Evolutionary conservation across 495 filamentous ascomycete genomes (phyloP).

Genomic region (Xylaria nigripes): DNA sequence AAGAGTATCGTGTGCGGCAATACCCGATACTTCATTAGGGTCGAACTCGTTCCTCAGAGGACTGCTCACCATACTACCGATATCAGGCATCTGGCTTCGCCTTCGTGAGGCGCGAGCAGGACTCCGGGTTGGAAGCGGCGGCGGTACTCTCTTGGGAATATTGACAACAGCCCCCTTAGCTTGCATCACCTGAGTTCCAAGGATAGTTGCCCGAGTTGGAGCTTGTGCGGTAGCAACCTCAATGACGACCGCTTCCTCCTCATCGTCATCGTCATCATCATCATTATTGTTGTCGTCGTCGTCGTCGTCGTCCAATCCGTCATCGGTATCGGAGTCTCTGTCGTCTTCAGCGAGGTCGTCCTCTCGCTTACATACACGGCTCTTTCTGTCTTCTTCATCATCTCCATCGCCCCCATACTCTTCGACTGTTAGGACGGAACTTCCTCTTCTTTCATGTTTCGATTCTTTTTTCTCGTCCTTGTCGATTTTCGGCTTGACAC

Average conservation of each 20-base stretch:
- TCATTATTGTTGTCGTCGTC: conserved; percentile 30
- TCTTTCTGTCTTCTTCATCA: conserved; percentile 21
- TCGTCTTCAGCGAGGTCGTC: conserved; percentile 39
- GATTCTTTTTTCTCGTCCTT: conserved; percentile 14
- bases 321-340: conserved; percentile 34
- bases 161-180: conserved; percentile 57
- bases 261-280: conserved; percentile 30
- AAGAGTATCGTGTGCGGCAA: conserved; percentile 12
- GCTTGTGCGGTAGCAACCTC: conserved; percentile 41
- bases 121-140: conserved; percentile 55
- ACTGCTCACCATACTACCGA: conserved; percentile 19
- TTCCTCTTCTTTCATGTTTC: conserved; percentile 23
- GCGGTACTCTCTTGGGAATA: conserved; percentile 62
- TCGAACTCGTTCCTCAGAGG: conserved; percentile 25
- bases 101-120: conserved; percentile 42
- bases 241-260: conserved; percentile 40
- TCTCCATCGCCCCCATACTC: conserved; percentile 3
- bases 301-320: conserved; percentile 40
- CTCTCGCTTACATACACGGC: conserved; percentile 26
- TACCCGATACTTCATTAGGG: conserved; percentile 15
- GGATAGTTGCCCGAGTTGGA: conserved; percentile 43
- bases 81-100: conserved; percentile 28
- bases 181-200: conserved; percentile 37
- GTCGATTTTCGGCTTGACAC: conserved; percentile 23
- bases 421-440: conserved; percentile 8